Conservation (phyloP, 225 moss, liverwort and hornwort genomes). For the Thuidium tamariscinum region DNA sequence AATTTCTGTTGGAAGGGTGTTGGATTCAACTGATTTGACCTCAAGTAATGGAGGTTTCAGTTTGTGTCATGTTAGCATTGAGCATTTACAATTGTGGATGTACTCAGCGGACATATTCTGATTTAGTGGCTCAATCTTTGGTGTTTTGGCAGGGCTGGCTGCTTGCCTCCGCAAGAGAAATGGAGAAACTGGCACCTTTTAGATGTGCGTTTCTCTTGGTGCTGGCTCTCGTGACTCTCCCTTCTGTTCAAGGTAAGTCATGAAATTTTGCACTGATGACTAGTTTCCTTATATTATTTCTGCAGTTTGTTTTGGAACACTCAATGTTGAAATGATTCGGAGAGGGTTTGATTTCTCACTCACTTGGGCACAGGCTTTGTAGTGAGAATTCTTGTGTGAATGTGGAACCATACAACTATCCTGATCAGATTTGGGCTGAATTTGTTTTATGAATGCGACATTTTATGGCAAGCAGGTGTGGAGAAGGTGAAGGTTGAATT, state of each 20-base stretch:
- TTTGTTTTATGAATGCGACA: neutral
- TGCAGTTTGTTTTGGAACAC: neutral
- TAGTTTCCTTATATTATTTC: neutral
- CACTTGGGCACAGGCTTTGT: neutral
- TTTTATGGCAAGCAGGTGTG: conserved; percentile 15
- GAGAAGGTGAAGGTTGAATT: conserved; percentile 82
- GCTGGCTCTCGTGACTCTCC: conserved; percentile 18
- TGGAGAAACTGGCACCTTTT: conserved; percentile 23
- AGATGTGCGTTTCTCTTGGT: conserved; percentile 21
- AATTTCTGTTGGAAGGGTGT: neutral
- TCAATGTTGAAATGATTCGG: neutral
- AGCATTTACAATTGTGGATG: neutral
- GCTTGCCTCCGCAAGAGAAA: neutral
- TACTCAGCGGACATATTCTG: neutral
- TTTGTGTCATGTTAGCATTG: neutral
- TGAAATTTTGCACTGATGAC: neutral
- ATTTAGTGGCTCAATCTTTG: neutral
- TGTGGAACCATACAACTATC: neutral
- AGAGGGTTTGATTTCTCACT: neutral
- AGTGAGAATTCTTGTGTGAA: neutral
- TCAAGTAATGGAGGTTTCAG: neutral
- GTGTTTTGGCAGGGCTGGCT: conserved; percentile 7
- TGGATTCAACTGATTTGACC: neutral
- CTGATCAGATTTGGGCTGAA: neutral
- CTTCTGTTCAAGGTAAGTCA: conserved; percentile 17